Percentiles rank a stretch among this genome's conserved stretches.
These are phyloP conservation scores for Orbilia quercus DNA, from an alignment of 2,329 filamentous ascomycete species.

Conservation along the genomic window DNA sequence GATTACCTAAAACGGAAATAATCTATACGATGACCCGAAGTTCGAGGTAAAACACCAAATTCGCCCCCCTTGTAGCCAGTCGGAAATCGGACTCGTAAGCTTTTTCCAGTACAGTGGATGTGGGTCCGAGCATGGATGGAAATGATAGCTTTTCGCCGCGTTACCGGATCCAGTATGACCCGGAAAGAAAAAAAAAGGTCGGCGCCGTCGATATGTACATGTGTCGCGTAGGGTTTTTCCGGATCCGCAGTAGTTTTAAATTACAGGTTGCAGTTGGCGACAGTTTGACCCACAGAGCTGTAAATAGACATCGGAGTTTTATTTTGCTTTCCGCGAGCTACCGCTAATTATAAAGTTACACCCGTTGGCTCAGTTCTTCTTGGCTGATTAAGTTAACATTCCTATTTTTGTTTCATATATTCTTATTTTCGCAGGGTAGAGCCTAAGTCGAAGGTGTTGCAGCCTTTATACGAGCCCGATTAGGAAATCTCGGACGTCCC, in stretches of 20 bases:
- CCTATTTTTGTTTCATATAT: too few species aligned
- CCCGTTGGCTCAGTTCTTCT: too few species aligned
- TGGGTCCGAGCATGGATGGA: too few species aligned
- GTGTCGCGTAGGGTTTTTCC: background rate
- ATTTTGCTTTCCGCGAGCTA: background rate
- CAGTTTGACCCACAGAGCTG: background rate
- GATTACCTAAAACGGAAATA: constrained; percentile 31
- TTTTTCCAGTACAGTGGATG: background rate
- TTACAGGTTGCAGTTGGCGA: constrained; percentile 27
- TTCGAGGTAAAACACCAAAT: constrained; percentile 24
- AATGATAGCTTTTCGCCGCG: too few species aligned
- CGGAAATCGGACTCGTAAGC: constrained; percentile 32
- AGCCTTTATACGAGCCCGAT: constrained; percentile 46
- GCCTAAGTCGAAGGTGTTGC: too few species aligned
- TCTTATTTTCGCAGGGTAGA: too few species aligned
- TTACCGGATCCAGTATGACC: too few species aligned
- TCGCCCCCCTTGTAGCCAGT: constrained; percentile 9
- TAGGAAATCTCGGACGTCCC: constrained; percentile 30
- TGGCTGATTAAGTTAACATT: too few species aligned
- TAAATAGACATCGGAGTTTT: constrained; percentile 26
- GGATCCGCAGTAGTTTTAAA: constrained; percentile 20
- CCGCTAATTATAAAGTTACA: too few species aligned
- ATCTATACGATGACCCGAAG: constrained; percentile 38
- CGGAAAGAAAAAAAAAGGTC: too few species aligned
- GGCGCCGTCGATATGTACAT: too few species aligned